These are phyloP conservation scores for Cichorium intybus DNA, from an alignment of 140 eudicot genomes.

Conservation along the genomic window DNA sequence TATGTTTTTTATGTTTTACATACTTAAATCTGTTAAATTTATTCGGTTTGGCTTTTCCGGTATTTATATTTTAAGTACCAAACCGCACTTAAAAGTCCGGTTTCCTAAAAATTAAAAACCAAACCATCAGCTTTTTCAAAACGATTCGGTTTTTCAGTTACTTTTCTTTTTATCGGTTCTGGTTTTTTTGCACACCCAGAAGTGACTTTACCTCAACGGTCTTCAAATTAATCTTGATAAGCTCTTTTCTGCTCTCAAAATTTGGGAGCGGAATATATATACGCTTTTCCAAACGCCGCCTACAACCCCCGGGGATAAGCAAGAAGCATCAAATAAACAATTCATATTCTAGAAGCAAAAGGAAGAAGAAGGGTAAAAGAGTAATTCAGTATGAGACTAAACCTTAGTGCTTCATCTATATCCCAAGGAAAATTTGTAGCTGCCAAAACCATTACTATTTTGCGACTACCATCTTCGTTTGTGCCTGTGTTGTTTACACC, in stretches of 20 bases:
- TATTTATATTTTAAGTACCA: too few species aligned
- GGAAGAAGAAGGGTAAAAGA: background rate
- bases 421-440: constrained; percentile 99
- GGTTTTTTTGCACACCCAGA: too few species aligned
- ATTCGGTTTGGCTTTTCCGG: too few species aligned
- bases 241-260: constrained; percentile 90
- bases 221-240: constrained; percentile 82
- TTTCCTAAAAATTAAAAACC: too few species aligned
- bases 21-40: too few species aligned
- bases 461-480: constrained; percentile 93
- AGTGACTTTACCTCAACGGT: constrained; percentile 56
- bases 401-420: constrained; percentile 98
- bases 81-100: too few species aligned
- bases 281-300: constrained; percentile 95
- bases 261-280: constrained; percentile 92
- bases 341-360: background rate
- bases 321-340: background rate
- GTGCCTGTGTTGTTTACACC: constrained; percentile 82
- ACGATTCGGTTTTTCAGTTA: too few species aligned
- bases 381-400: constrained; percentile 10
- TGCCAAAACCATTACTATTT: constrained; percentile 95
- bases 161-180: too few species aligned
- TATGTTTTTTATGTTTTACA: too few species aligned
- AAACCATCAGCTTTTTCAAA: too few species aligned
- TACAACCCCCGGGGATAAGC: constrained; percentile 16